phyloP scores from a whole-genome alignment of 768 basidiomycete species.

The Kwoniella bestiolae region DNA sequence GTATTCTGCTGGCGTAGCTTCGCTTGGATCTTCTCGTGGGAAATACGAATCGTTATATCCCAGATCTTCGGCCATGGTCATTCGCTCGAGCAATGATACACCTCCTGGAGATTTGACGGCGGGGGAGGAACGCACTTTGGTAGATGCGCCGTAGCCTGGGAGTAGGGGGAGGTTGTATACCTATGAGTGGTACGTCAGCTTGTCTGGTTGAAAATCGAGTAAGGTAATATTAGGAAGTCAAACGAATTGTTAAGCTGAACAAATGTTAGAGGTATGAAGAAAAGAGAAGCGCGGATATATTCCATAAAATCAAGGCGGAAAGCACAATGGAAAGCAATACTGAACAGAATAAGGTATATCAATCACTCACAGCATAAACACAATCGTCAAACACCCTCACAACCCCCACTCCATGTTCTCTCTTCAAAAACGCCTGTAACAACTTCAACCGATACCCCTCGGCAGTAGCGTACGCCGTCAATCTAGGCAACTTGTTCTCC shows the following conservation, averaged over 20 bases:
- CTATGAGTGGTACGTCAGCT: slow-evolving; percentile 50
- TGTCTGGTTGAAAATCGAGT: too few relatives aligned
- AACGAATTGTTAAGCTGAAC: too few relatives aligned
- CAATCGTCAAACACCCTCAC: slow-evolving; percentile 91
- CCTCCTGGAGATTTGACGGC: slow-evolving; percentile 63
- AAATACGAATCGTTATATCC: slow-evolving; percentile 90
- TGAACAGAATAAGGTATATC: too few relatives aligned
- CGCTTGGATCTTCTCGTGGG: slow-evolving; percentile 44
- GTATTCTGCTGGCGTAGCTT: slow-evolving; percentile 65
- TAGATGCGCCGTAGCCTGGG: slow-evolving; percentile 84
- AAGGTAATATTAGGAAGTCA: too few relatives aligned
- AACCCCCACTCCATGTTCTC: slow-evolving; percentile 83
- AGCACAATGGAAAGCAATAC: too few relatives aligned
- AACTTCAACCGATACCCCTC: slow-evolving; percentile 84
- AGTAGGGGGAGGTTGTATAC: slow-evolving; percentile 90
- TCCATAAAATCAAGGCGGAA: too few relatives aligned
- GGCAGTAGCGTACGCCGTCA: slow-evolving; percentile 88
- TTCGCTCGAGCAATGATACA: slow-evolving; percentile 68
- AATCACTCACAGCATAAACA: slow-evolving; percentile 78
- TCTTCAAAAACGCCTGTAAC: slow-evolving; percentile 80
- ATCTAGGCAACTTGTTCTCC: slow-evolving; percentile 74
- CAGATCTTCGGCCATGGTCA: slow-evolving; percentile 86
- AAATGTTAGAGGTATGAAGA: too few relatives aligned
- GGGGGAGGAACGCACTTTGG: slow-evolving; percentile 82
- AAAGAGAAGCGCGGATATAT: too few relatives aligned